Percentiles rank a stretch among this genome's conserved stretches.
phyloP scores from a whole-genome alignment of 805 yeast genomes.

The Yamadazyma tumulicola region DNA sequence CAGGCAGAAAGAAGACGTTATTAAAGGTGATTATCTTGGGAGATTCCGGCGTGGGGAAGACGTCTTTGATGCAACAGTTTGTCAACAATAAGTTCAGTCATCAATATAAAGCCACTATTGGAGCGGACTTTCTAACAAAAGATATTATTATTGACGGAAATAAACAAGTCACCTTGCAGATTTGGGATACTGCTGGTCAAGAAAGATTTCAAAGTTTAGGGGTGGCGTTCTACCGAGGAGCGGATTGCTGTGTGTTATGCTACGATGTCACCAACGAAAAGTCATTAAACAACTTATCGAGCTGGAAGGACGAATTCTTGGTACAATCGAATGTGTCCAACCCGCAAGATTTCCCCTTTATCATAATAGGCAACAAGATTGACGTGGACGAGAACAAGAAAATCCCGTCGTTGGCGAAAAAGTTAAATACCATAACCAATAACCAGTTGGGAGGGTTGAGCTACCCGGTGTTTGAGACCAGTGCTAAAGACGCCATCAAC shows the following conservation, averaged over 20 bases:
- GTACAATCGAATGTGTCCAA: conserved; percentile 90
- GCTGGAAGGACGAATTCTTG: conserved; percentile 94
- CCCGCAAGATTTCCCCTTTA: conserved; percentile 95
- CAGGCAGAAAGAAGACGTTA: conserved; percentile 68
- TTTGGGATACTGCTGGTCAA: conserved; percentile 99
- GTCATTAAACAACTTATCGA: conserved; percentile 81
- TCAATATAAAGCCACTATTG: conserved; percentile 96
- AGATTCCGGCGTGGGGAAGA: conserved; percentile 97
- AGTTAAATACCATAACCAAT: conserved; percentile 44
- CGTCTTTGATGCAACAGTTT: conserved; percentile 95
- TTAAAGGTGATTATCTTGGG: conserved; percentile 89
- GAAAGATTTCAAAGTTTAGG: conserved; percentile 96
- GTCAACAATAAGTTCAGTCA: conserved; percentile 92
- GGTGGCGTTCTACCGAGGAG: conserved; percentile 96
- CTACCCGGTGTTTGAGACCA: conserved; percentile 89
- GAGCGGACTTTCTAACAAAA: conserved; percentile 94
- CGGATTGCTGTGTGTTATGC: conserved; percentile 95
- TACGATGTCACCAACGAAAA: conserved; percentile 95
- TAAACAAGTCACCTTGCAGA: conserved; percentile 73
- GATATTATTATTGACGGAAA: conserved; percentile 80
- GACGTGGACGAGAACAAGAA: conserved; percentile 92
- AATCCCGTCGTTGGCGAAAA: conserved; percentile 54
- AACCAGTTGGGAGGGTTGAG: conserved; percentile 59
- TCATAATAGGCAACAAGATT: conserved; percentile 89
- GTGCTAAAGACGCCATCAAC: conserved; percentile 94